Base-by-base conservation (phyloP, 768 basidiomycete genomes). In the Phylloporus arenicola region DNA sequence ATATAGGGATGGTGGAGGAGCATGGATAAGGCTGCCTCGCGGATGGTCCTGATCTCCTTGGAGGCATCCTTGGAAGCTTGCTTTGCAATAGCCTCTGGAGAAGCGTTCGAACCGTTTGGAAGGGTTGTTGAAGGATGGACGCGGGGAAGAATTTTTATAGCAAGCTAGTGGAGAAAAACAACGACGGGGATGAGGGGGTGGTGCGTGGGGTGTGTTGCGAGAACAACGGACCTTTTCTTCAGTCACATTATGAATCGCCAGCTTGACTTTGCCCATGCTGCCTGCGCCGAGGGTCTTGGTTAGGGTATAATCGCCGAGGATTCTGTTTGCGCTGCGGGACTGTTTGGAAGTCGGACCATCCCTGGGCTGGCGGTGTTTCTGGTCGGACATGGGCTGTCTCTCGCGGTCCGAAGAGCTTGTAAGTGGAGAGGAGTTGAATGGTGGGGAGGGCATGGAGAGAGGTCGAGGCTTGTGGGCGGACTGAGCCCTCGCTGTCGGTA, bases 221-320 rank as follows among this genome's bases (percentile, higher is more conserved):
- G 11, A 27, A 10, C 3, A 45, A 73, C 82, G 57, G 60, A 94
- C 95, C 83, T 94, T 95, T 71, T 97, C 94, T 24, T 88, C 89
- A 1, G 91, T 88, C 56, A 83, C 63, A 53, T 86, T 88, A 68
- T 94, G 91, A 17, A 86, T 86, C 3, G 92, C 95, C 11, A 98
- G 81, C 75, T 97, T 99, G 63, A 99, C 95, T 69, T 97, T 97
- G 57, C 95, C 95, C 95, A 99, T 99, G 67, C 89, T 92, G 33
- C 95, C 95, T 19, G 94, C 95, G 22, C 95, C 95, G 37, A 99
- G 78, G 5, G 95, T 96, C 79, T 97, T 98, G 63, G 88, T 88
- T 58, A 99, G 80, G 53, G 89, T 89, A 73, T 96, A 99, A 66
- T 97, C 92, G 29, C 94, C 95, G 14, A 99, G 75, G 51, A 91